Base-by-base conservation (phyloP, 108 stramenopile genomes). In the Skeletonema grethae region DNA sequence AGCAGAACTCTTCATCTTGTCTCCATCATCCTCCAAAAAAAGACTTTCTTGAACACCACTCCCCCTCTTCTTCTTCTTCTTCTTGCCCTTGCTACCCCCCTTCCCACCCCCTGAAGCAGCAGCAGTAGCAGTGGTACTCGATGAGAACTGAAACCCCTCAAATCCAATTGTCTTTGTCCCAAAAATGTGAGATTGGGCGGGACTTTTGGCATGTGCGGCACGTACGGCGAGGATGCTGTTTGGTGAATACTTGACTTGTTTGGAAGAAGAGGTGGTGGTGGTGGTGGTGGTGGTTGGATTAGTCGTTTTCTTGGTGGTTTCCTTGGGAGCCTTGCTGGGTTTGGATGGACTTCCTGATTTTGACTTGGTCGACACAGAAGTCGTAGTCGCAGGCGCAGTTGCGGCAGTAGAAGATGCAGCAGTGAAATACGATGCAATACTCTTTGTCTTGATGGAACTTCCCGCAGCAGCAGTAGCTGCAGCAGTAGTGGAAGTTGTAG, bases 161-260 rank as follows among this genome's bases (percentile, higher is more conserved):
- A 10, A 38, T n/a, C 15, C 41, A 43, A 43, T 43, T 3, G 41
- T 43, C 15, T 43, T 43, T 4, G 41, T 53, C 7, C 22, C 50
- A 53, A 53, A 53, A 53, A 53, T 53, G 22, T 22, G 22, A 0
- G 50, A 53, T 53, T 53, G 50, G 18, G 22, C 22, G 4, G 18
- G n/a, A 18, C 41, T 63, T 41, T 38, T 63, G 34, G 62, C 62
- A 41, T 63, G 62, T 24, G 62, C 62, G 8, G 63, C 63, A 39
- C 63, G 39, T 15, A 63, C 63, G 2, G 63, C 63, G 2, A 63
- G 63, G 12, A 41, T 63, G 5, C 39, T 63, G 0, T 63, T 63
- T 22, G 63, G 63, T 25, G 63, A 63, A 29, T 63, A 63, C 8
- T 29, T 63, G n/a, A 63, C 35, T 31, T 3, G 22, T 15, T 16